Evolutionary conservation across 441 rosid genomes (phyloP).

Genomic region (Kokia cookei): DNA sequence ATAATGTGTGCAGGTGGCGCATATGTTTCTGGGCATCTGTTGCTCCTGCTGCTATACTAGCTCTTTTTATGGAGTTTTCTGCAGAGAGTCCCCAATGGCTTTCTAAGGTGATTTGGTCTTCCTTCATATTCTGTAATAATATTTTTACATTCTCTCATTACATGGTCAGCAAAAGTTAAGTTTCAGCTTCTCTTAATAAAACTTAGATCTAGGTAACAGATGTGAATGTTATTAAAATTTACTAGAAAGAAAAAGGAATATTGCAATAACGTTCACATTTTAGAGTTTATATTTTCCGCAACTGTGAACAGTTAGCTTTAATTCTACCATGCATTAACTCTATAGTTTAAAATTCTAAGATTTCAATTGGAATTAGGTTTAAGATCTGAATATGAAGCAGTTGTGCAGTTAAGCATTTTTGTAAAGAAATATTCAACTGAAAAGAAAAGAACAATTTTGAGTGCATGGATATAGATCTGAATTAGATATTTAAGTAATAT

Average conservation of each 20-base stretch:
- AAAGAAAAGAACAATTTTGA: background rate
- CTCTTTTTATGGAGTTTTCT: slow-evolving; percentile 62
- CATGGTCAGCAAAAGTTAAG: background rate
- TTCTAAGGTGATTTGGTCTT: slow-evolving; percentile 57
- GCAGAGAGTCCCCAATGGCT: slow-evolving; percentile 98
- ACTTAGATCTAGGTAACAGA: background rate
- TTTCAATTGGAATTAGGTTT: background rate
- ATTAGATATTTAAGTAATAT: background rate
- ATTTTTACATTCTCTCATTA: background rate
- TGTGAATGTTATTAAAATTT: background rate
- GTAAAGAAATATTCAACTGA: background rate
- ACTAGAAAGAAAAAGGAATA: background rate
- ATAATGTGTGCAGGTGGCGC: slow-evolving; percentile 71
- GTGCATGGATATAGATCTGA: background rate
- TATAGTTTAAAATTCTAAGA: background rate
- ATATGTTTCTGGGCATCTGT: slow-evolving; percentile 77
- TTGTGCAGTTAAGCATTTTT: background rate
- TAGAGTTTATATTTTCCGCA: background rate
- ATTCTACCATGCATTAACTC: background rate
- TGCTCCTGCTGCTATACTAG: slow-evolving; percentile 80
- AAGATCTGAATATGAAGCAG: background rate
- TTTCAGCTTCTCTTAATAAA: background rate
- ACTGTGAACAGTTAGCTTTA: background rate
- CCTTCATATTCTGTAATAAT: background rate
- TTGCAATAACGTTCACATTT: background rate